A percentile compares a stretch with the other conserved stretches of the same genome.
Evolutionary conservation across 2,329 filamentous ascomycete genomes (phyloP).

Genomic region (Eutypa lata): DNA sequence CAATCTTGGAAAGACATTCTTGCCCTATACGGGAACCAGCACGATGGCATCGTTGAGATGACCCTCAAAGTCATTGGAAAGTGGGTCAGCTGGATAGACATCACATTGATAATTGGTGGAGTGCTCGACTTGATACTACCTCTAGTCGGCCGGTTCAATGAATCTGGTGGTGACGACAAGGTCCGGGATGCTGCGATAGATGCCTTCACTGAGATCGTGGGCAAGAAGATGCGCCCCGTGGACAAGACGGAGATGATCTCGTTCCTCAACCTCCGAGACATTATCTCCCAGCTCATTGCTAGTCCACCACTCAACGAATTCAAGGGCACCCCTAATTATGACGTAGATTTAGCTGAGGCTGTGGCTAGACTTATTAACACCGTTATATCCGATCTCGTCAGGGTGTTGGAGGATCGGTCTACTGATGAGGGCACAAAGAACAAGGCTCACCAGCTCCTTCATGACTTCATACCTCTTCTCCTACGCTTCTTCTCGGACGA

Average conservation of each 20-base stretch:
- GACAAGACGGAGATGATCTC: constrained; percentile 94
- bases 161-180: constrained; percentile 64
- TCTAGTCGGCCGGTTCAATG: constrained; percentile 73
- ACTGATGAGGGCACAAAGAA: constrained; percentile 62
- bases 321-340: constrained; percentile 80
- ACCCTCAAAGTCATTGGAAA: constrained; percentile 89
- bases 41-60: constrained; percentile 76
- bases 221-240: constrained; percentile 92
- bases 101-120: constrained; percentile 84
- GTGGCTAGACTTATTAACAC: constrained; percentile 96
- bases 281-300: constrained; percentile 80
- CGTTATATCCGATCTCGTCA: constrained; percentile 81
- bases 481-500: constrained; percentile 96
- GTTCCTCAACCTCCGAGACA: constrained; percentile 82
- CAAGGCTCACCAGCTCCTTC: constrained; percentile 78
- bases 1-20: constrained; percentile 90
- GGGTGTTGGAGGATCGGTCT: constrained; percentile 69
- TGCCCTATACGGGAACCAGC: constrained; percentile 67
- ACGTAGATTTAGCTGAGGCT: constrained; percentile 91
- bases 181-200: constrained; percentile 90
- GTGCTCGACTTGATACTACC: constrained; percentile 85
- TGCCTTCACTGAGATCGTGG: constrained; percentile 91
- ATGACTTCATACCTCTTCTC: constrained; percentile 80
- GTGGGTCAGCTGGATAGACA: constrained; percentile 99
- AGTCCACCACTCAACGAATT: constrained; percentile 78